These are phyloP conservation scores for Suillus weaverae DNA, from an alignment of 768 basidiomycete genomes.

Conservation along the genomic window DNA sequence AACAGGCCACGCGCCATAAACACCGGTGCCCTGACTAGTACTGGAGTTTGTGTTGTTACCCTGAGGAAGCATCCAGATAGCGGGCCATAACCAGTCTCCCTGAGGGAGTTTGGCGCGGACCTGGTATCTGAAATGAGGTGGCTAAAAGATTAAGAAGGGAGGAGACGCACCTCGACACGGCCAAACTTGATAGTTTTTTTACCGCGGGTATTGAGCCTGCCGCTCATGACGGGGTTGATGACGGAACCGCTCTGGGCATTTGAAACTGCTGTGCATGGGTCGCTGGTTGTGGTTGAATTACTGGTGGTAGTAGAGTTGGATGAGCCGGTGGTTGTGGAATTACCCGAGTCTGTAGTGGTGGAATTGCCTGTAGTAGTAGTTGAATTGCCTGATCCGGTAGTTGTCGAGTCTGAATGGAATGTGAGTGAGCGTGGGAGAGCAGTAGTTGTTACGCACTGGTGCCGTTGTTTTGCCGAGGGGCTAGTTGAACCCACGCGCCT, in stretches of 20 bases:
- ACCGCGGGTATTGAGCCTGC: conserved; percentile 52
- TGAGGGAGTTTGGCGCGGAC: conserved; percentile 61
- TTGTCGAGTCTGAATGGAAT: not conserved
- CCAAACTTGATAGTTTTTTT: conserved; percentile 53
- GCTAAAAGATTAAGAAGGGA: not conserved
- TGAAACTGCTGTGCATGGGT: conserved; percentile 48
- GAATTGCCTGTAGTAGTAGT: conserved; percentile 26
- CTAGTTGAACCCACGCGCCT: conserved; percentile 24
- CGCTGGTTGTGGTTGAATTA: conserved; percentile 20
- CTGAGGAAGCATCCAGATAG: conserved; percentile 34
- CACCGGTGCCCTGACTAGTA: conserved; percentile 16
- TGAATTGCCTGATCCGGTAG: conserved; percentile 13
- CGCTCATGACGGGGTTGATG: conserved; percentile 56
- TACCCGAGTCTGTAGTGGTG: conserved; percentile 13
- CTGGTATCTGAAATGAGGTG: conserved; percentile 20
- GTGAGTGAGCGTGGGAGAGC: not conserved
- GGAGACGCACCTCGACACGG: conserved; percentile 46
- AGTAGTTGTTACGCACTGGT: conserved; percentile 27
- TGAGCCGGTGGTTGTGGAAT: conserved; percentile 9
- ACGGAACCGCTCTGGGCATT: conserved; percentile 32
- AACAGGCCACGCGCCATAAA: conserved; percentile 46
- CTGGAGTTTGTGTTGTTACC: conserved; percentile 17
- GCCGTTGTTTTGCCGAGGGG: conserved; percentile 19
- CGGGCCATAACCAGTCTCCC: conserved; percentile 44
- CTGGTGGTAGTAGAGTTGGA: conserved; percentile 7